Base-by-base conservation (phyloP, 495 filamentous ascomycete genomes). In the Penicillium paradoxum region DNA sequence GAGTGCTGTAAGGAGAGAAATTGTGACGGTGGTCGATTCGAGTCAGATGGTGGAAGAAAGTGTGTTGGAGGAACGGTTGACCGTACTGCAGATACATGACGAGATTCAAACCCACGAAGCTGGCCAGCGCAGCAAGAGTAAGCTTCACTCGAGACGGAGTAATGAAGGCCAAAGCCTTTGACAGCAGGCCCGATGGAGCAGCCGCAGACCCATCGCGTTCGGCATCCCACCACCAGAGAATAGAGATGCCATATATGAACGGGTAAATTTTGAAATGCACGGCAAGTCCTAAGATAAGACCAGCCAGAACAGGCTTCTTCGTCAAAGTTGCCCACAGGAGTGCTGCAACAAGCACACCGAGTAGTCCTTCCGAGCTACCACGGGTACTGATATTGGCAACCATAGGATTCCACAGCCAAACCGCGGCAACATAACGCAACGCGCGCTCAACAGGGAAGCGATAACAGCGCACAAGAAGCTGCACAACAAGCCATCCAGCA, bases 231-330 rank as follows among this genome's bases (percentile, higher is more conserved):
- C 85, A 91, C 88, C 88, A 95, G 7, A 97, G 64, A 25, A 97
- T 88, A 0, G 89, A 86, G 0, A 82, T 76, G 1, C 87, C 91
- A 70, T 98, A 98, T 33, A 97, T 89, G 63, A 97, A 95, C 0
- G 93, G 93, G 64, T 97, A 98, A 49, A 98, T 98, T 75, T 98
- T 98, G 67, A 97, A 95, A 68, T 98, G 93, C 24, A 96, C 92
- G 1, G 83, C 79, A 30, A 97, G 69, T 0, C 93, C 93, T 6
- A 98, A 70, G 29, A 98, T 67, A 2, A 85, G 29, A 1, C 90
- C 95, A 0, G 91, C 89, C 2, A 95, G 64, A 11, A 68, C 56
- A 29, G 88, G 73, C 29, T 73, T 71, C 44, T 70, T 67, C 49
- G 78, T 70, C 40, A 87, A 65, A 5, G 89, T 81, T 0, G 90